Conservation (phyloP, 805 yeast species). For the Wickerhamiella cacticola region DNA sequence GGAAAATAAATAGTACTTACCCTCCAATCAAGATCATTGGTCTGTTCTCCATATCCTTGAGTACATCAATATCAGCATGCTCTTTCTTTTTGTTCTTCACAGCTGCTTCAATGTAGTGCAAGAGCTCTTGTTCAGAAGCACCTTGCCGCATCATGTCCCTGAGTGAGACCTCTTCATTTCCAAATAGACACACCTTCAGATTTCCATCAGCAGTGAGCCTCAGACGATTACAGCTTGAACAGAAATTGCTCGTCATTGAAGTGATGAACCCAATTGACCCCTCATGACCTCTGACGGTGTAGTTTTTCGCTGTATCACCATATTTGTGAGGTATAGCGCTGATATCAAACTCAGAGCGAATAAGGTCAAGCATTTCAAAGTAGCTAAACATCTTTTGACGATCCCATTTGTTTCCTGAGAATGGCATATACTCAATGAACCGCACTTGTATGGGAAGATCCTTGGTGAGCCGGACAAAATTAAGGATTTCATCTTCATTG, state of each 20-base stretch:
- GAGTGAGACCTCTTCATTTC: conserved; percentile 39
- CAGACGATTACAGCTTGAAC: conserved; percentile 41
- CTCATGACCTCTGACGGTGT: conserved; percentile 32
- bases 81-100: conserved; percentile 38
- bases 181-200: conserved; percentile 44
- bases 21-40: conserved; percentile 51
- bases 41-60: conserved; percentile 38
- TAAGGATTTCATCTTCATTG: conserved; percentile 41
- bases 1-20: conserved; percentile 22
- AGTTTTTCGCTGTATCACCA: conserved; percentile 44
- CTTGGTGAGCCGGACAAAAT: conserved; percentile 36
- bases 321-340: conserved; percentile 20
- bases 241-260: conserved; percentile 44
- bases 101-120: conserved; percentile 35
- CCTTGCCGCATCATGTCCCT: conserved; percentile 35
- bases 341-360: conserved; percentile 25
- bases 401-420: conserved; percentile 45
- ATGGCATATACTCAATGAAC: conserved; percentile 50
- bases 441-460: conserved; percentile 36
- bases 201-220: conserved; percentile 44
- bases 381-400: conserved; percentile 36
- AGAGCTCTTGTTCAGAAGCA: conserved; percentile 29
- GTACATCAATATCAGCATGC: conserved; percentile 41
- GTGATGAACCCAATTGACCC: conserved; percentile 44
- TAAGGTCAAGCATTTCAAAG: conserved; percentile 32